phyloP scores from a whole-genome alignment of 129 eudicot genomes.

The Mikania micrantha region DNA sequence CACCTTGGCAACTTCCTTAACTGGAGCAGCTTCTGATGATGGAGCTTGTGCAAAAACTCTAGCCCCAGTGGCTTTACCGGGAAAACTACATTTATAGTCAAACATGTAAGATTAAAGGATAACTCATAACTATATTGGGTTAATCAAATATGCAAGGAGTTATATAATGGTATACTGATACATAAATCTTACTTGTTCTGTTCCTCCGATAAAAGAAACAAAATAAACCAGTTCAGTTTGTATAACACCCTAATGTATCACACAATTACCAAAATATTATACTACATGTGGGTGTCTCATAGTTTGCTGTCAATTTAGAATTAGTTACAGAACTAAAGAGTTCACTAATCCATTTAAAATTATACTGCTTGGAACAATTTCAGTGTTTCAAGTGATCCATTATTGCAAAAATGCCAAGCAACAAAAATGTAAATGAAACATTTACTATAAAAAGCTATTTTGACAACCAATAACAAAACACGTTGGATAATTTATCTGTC shows the following conservation, averaged over 20 bases:
- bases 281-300: not conserved
- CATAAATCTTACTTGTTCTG: not conserved
- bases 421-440: not conserved
- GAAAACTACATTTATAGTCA: conserved; percentile 40
- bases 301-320: not conserved
- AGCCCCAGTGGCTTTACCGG: conserved; percentile 76
- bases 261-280: not conserved
- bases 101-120: not conserved
- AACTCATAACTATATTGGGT: not conserved
- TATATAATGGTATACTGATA: not conserved
- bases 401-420: not conserved
- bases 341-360: too few species aligned
- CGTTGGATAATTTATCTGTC: not conserved
- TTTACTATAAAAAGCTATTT: not conserved
- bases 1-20: conserved; percentile 44
- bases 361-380: not conserved
- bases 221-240: not conserved
- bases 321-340: not conserved
- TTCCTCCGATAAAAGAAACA: not conserved
- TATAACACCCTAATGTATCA: not conserved
- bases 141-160: not conserved
- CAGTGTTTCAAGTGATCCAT: not conserved
- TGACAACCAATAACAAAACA: not conserved
- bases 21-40: conserved; percentile 49
- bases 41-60: conserved; percentile 37